Evolutionary conservation across 2,329 filamentous ascomycete species (phyloP), one percentile per base, ranked within the genome.

Genomic region (Cytospora schulzeri): DNA sequence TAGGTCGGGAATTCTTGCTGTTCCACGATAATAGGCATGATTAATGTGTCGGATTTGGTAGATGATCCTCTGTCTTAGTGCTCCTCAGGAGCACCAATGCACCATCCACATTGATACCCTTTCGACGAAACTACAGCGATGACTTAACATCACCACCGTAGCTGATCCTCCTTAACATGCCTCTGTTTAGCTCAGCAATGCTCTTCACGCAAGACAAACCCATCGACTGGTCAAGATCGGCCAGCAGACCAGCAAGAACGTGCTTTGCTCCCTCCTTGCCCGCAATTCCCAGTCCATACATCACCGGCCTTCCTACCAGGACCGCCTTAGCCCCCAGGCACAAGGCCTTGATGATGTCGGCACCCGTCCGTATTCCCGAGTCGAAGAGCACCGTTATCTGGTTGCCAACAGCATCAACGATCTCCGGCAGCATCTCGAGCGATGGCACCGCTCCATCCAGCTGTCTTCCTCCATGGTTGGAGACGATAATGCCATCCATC

Each of bases 371-470:
- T 35, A 87, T 81, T 0, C 85, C 84, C 14, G 79, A 82, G 69
- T 91, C 88, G 19, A 90, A 83, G 52, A 89, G 80, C 24, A 91
- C 78, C 0, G 83, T 82, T n/a, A 88, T 77, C 64, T 79, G 80
- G 22, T 81, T 79, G 2, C 88, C 85, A 0, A 87, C 87, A 0
- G 85, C 85, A 4, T 87, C 84, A 66, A 85, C 83, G 66, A 89
- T 85, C 68, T 86, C 80, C 0, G 85, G 82, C 55, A 89, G 75
- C 71, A 87, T 79, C 62, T 86, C 85, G 5, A 88, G 74, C 5
- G 81, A 81, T 3, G 80, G 80, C 7, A 82, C 76, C 2, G 82
- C 83, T 4, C 84, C 83, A 67, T 88, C 84, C 14, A 86, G 73
- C 72, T 88, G 85, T 29, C 85, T 73, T 71, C 73, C 85, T 19